Conservation (phyloP, 495 filamentous ascomycete species). For the Tuber microsphaerosporum region DNA sequence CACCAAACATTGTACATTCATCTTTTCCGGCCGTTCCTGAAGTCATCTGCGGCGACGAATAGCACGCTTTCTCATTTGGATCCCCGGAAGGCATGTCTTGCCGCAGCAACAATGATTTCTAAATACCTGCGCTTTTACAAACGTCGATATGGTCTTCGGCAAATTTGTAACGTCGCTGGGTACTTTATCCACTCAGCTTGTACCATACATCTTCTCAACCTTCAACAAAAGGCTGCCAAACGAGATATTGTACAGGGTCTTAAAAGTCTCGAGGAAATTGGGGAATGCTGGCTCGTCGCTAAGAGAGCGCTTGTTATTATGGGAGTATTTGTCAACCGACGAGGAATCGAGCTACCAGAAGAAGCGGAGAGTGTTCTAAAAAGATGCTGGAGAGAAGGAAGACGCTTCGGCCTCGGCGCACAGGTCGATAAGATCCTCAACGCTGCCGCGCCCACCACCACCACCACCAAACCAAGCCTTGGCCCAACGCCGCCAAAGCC, state of each 20-base stretch:
- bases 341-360: constrained; percentile 78
- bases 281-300: constrained; percentile 87
- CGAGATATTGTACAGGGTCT: constrained; percentile 84
- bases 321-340: constrained; percentile 74
- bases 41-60: constrained; percentile 71
- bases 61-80: constrained; percentile 83
- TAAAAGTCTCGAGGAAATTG: constrained; percentile 92
- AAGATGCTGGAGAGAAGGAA: constrained; percentile 43
- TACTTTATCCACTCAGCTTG: constrained; percentile 92
- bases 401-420: constrained; percentile 31
- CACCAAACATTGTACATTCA: constrained; percentile 95
- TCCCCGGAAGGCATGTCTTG: constrained; percentile 80
- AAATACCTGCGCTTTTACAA: constrained; percentile 91
- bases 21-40: constrained; percentile 91
- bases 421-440: constrained; percentile 25
- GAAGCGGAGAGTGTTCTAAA: constrained; percentile 69
- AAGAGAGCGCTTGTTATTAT: constrained; percentile 77
- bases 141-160: constrained; percentile 76
- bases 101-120: constrained; percentile 78
- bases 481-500: background rate
- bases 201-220: constrained; percentile 87
- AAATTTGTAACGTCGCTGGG: constrained; percentile 91
- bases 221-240: constrained; percentile 80
- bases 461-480: background rate
- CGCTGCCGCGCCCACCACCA: background rate